These are phyloP conservation scores for Stephanodiscus minutulus DNA, from an alignment of 108 stramenopile species.

Conservation along the genomic window DNA sequence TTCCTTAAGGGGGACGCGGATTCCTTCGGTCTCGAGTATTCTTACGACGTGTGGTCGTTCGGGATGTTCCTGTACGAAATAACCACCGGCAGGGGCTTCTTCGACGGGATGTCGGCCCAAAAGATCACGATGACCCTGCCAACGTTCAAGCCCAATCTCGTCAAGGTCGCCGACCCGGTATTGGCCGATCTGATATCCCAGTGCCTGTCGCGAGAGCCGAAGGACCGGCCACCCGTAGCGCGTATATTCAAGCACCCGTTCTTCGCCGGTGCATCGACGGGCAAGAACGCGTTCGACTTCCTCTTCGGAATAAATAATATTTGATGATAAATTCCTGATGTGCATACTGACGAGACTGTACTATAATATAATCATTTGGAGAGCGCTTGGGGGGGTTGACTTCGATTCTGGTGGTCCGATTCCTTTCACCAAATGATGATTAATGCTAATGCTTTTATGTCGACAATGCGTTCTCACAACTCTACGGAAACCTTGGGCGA, in stretches of 20 bases:
- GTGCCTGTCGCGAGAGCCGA: constrained; percentile 64
- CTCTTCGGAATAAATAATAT: constrained; percentile 15
- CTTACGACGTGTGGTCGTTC: constrained; percentile 85
- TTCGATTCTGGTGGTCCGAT: too few species aligned
- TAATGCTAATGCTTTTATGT: too few species aligned
- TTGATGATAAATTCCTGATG: constrained; percentile 2
- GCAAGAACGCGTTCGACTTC: constrained; percentile 44
- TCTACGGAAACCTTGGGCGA: too few species aligned
- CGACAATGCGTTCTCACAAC: too few species aligned
- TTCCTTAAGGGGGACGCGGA: constrained; percentile 80
- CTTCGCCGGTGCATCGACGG: constrained; percentile 47
- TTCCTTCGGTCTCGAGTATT: constrained; percentile 69
- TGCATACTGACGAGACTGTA: neutral
- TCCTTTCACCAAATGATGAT: too few species aligned
- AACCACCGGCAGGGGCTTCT: constrained; percentile 74
- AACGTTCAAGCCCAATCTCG: constrained; percentile 49
- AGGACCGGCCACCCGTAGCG: constrained; percentile 63
- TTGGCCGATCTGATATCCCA: constrained; percentile 69
- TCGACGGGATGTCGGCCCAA: constrained; percentile 65
- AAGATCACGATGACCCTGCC: constrained; percentile 74
- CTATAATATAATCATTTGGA: neutral
- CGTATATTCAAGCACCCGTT: constrained; percentile 82
- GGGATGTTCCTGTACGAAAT: constrained; percentile 87
- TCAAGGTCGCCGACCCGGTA: constrained; percentile 48
- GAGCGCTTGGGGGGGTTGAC: too few species aligned